phyloP scores from a whole-genome alignment of 768 basidiomycete genomes.

The Tricholomella constricta region DNA sequence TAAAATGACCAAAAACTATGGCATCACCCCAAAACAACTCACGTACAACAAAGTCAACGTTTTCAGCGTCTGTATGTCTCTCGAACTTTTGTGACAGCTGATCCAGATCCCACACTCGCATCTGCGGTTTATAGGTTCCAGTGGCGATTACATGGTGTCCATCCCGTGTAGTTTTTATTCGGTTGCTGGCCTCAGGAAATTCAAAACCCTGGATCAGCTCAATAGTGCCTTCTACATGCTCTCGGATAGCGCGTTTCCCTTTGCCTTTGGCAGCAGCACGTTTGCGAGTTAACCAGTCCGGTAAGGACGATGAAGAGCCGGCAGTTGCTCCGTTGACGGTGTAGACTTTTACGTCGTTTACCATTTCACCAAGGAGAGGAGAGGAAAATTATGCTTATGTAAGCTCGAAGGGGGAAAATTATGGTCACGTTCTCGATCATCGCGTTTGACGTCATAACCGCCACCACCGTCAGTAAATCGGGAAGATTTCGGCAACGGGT shows the following conservation, averaged over 20 bases:
- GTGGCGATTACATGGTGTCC: conserved; percentile 93
- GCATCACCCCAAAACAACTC: conserved; percentile 35
- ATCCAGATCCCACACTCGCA: conserved; percentile 93
- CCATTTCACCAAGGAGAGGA: conserved; percentile 6
- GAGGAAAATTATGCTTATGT: conserved; percentile 3
- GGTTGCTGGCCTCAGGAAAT: conserved; percentile 95
- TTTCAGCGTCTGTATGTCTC: conserved; percentile 93
- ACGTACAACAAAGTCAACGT: conserved; percentile 97
- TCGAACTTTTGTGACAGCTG: conserved; percentile 94
- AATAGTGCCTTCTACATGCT: conserved; percentile 81
- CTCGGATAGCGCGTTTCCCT: conserved; percentile 65
- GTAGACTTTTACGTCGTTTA: conserved; percentile 74
- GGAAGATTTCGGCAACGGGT: no score
- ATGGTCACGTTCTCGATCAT: conserved; percentile 1
- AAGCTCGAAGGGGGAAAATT: conserved; percentile 5
- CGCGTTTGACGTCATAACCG: no score
- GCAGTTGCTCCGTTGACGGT: conserved; percentile 92
- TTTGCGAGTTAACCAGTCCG: conserved; percentile 88
- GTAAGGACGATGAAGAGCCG: conserved; percentile 88
- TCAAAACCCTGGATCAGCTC: conserved; percentile 96
- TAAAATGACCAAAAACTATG: neutral
- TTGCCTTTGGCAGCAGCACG: conserved; percentile 61
- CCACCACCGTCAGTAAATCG: no score
- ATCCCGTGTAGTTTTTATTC: conserved; percentile 87
- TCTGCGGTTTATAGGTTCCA: conserved; percentile 97